phyloP scores from a whole-genome alignment of 2,329 filamentous ascomycete genomes.

The Cryphonectria carpinicola region DNA sequence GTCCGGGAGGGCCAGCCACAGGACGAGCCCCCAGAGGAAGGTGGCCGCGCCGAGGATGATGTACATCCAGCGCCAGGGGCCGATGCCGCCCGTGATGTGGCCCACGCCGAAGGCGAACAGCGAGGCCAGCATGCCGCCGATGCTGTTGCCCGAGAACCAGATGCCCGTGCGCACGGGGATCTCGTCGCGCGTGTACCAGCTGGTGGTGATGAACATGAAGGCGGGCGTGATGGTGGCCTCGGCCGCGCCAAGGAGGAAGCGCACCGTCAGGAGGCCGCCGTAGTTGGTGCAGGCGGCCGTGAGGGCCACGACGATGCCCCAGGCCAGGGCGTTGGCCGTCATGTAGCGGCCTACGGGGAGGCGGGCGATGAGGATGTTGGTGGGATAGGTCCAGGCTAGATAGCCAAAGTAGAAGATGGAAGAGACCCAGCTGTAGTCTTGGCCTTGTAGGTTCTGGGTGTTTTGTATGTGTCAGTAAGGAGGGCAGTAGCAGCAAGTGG shows the following conservation, averaged over 20 bases:
- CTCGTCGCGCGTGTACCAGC: conserved; percentile 61
- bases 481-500: no score
- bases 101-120: conserved; percentile 60
- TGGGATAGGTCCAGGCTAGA: conserved; percentile 44
- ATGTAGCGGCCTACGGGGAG: conserved; percentile 54
- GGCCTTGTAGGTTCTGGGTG: conserved; percentile 41
- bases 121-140: conserved; percentile 52
- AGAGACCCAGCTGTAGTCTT: conserved; percentile 51
- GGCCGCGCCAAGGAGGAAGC: conserved; percentile 58
- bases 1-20: conserved; percentile 56
- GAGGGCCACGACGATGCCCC: conserved; percentile 51
- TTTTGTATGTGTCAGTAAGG: neutral
- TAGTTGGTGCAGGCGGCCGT: conserved; percentile 53
- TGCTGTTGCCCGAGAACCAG: conserved; percentile 58
- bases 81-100: conserved; percentile 50
- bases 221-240: conserved; percentile 59
- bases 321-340: conserved; percentile 51
- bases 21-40: conserved; percentile 53
- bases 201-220: conserved; percentile 60
- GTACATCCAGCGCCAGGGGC: conserved; percentile 63
- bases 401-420: conserved; percentile 51
- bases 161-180: conserved; percentile 58
- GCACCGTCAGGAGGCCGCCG: conserved; percentile 51
- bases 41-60: conserved; percentile 57
- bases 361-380: conserved; percentile 50